Evolutionary conservation across 345 rosid species (phyloP).

Genomic region (Pseudoturritis turrita): DNA sequence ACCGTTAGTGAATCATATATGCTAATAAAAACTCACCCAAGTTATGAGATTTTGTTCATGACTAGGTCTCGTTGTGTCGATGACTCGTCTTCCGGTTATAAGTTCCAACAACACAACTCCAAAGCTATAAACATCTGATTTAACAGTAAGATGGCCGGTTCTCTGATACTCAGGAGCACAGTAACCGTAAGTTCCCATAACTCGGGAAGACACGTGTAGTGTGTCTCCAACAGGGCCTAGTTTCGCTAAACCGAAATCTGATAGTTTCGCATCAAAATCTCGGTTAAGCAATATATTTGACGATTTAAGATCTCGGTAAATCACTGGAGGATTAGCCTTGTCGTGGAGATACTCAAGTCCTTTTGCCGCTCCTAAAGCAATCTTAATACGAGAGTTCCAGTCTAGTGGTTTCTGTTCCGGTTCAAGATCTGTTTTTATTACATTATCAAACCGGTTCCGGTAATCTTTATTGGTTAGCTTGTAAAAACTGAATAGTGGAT

Average conservation of each 20-base stretch:
- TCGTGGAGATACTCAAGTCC: conserved; percentile 80
- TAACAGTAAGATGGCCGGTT: conserved; percentile 66
- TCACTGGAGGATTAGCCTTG: conserved; percentile 72
- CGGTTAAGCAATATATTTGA: conserved; percentile 68
- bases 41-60: conserved; percentile 62
- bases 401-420: conserved; percentile 52
- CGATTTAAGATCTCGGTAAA: conserved; percentile 76
- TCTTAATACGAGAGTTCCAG: conserved; percentile 74
- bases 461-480: not conserved
- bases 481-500: not conserved
- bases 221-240: conserved; percentile 66
- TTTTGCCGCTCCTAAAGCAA: conserved; percentile 71
- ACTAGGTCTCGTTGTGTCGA: conserved; percentile 53
- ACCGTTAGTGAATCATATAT: not conserved
- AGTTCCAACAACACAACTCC: conserved; percentile 85
- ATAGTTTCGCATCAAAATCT: conserved; percentile 49
- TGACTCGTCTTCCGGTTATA: conserved; percentile 73
- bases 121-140: conserved; percentile 86
- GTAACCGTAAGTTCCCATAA: conserved; percentile 94
- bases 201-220: conserved; percentile 68
- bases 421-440: conserved; percentile 40
- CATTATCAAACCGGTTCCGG: not conserved
- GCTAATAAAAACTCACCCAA: conserved; percentile 49
- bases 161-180: conserved; percentile 92
- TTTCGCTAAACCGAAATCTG: conserved; percentile 88